phyloP scores from a whole-genome alignment of 2,329 filamentous ascomycete species.

The Claviceps humidiphila region DNA sequence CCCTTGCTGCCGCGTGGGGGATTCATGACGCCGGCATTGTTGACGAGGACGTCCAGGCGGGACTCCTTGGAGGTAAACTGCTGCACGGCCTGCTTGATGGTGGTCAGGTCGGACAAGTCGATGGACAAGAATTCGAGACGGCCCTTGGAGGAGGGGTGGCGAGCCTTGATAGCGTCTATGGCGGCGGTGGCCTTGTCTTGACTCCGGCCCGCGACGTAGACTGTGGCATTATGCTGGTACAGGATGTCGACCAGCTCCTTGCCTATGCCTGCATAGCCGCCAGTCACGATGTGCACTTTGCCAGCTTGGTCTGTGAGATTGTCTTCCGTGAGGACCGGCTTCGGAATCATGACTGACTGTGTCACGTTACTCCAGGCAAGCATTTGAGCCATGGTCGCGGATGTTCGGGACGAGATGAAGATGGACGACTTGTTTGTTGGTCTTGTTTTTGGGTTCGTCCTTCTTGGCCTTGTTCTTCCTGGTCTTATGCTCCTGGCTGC shows the following conservation, averaged over 20 bases:
- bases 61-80: constrained; percentile 17
- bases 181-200: constrained; percentile 29
- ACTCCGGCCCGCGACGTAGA: constrained; percentile 41
- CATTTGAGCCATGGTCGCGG: neutral
- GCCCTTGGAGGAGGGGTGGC: constrained; percentile 23
- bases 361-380: neutral
- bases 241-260: constrained; percentile 39
- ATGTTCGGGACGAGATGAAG: neutral
- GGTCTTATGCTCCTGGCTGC: too few species aligned
- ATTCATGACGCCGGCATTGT: constrained; percentile 32
- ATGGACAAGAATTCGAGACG: constrained; percentile 30
- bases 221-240: constrained; percentile 37
- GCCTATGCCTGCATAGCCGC: constrained; percentile 31
- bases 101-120: constrained; percentile 28
- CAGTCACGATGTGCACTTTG: constrained; percentile 38
- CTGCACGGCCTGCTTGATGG: constrained; percentile 19
- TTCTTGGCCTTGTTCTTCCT: too few species aligned
- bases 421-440: too few species aligned
- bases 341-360: constrained; percentile 4
- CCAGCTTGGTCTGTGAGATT: constrained; percentile 4
- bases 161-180: constrained; percentile 28
- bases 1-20: constrained; percentile 27
- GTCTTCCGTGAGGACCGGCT: constrained; percentile 4
- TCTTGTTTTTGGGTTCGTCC: too few species aligned
- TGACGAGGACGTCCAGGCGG: constrained; percentile 27